Evolutionary conservation across 2,329 filamentous ascomycete species (phyloP).

Genomic region (Macrophomina phaseolina): DNA sequence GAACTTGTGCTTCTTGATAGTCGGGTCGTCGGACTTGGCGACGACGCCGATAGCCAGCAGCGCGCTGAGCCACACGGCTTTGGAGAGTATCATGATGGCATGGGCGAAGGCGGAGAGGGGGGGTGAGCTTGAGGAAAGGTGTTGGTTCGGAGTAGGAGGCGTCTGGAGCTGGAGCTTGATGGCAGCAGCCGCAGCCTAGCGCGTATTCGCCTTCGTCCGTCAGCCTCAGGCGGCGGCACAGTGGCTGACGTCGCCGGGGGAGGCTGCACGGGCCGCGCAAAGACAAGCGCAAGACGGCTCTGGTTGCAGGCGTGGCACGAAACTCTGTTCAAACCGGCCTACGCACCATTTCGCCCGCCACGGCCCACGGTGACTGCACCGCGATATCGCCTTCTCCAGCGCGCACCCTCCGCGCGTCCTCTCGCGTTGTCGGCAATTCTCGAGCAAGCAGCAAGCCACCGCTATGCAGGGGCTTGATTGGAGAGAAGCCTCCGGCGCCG

Average conservation of each 20-base stretch:
- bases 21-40: conserved; percentile 66
- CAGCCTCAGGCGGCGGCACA: conserved; percentile 18
- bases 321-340: neutral
- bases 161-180: conserved; percentile 26
- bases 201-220: conserved; percentile 21
- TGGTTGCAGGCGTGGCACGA: conserved; percentile 4
- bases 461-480: neutral
- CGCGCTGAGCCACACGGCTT: conserved; percentile 43
- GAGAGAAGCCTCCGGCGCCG: neutral
- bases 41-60: conserved; percentile 49
- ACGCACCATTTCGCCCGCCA: neutral
- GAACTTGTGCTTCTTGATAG: conserved; percentile 68
- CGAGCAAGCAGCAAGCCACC: neutral
- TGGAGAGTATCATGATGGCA: conserved; percentile 29
- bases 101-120: neutral
- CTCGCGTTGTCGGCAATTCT: neutral
- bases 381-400: neutral
- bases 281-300: neutral
- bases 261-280: neutral
- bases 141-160: conserved; percentile 15
- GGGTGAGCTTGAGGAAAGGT: neutral
- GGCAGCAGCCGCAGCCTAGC: conserved; percentile 19
- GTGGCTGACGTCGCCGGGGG: conserved; percentile 11
- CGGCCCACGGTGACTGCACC: neutral
- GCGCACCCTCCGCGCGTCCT: neutral